Percentiles rank a stretch among this genome's conserved stretches.
Evolutionary conservation across 2,329 filamentous ascomycete species (phyloP).

Genomic region (Diplocarpon rosae): DNA sequence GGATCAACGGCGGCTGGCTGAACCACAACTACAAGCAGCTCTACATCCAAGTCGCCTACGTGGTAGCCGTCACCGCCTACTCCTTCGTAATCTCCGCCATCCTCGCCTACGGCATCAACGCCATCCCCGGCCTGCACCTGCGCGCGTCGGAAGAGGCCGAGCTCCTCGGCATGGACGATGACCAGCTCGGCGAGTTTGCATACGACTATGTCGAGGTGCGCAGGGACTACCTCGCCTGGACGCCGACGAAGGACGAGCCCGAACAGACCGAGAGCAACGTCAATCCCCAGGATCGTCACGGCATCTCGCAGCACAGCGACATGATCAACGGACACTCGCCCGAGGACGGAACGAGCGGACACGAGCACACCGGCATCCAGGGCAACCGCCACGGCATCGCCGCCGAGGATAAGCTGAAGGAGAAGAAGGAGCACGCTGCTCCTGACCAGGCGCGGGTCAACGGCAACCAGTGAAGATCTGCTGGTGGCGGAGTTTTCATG

Average conservation of each 20-base stretch:
- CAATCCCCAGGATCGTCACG: slow-evolving; percentile 55
- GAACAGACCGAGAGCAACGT: slow-evolving; percentile 40
- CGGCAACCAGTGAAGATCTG: too few species aligned
- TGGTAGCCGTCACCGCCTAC: slow-evolving; percentile 55
- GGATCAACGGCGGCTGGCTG: slow-evolving; percentile 57
- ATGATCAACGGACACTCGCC: slow-evolving; percentile 48
- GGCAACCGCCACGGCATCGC: slow-evolving; percentile 42
- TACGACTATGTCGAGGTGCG: slow-evolving; percentile 87
- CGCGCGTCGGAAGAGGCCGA: slow-evolving; percentile 74
- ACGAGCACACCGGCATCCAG: slow-evolving; percentile 33
- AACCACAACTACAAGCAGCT: slow-evolving; percentile 64
- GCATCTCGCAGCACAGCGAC: slow-evolving; percentile 58
- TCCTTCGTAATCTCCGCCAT: slow-evolving; percentile 63
- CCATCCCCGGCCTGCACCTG: slow-evolving; percentile 66
- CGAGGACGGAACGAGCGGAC: slow-evolving; percentile 24
- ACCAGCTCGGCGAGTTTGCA: slow-evolving; percentile 81
- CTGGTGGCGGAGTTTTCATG: too few species aligned
- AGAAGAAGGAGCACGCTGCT: slow-evolving; percentile 10
- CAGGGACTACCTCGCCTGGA: slow-evolving; percentile 82
- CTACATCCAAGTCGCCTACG: slow-evolving; percentile 72
- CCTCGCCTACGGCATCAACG: slow-evolving; percentile 64
- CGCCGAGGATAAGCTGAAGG: slow-evolving; percentile 31
- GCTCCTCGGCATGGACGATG: slow-evolving; percentile 79
- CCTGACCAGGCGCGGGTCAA: too few species aligned
- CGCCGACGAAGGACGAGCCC: slow-evolving; percentile 59